Evolutionary conservation across 768 basidiomycete species (phyloP).

Genomic region (Lactarius deliciosus): DNA sequence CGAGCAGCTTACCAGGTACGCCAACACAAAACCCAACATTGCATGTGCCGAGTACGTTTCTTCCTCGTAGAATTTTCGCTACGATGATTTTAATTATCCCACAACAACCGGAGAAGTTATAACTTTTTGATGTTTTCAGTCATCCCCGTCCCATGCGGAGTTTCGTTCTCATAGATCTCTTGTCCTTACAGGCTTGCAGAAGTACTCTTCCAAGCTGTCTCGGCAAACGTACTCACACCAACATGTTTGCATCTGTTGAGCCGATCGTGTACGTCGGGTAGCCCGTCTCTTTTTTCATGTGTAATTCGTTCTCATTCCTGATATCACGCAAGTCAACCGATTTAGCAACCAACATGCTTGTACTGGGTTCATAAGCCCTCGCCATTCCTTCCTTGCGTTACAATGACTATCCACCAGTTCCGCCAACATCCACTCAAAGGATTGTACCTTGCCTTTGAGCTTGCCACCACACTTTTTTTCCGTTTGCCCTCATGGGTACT

Average conservation of each 20-base stretch:
- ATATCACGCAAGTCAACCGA: neutral
- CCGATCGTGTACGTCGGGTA: neutral
- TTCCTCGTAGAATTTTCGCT: neutral
- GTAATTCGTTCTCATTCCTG: neutral
- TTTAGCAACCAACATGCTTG: conserved; percentile 1
- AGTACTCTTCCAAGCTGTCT: neutral
- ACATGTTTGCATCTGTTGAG: neutral
- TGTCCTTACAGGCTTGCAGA: neutral
- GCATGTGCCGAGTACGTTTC: neutral
- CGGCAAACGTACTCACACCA: neutral
- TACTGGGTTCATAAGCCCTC: neutral
- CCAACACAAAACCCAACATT: conserved; percentile 1
- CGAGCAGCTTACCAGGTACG: neutral
- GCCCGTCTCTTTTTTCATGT: neutral
- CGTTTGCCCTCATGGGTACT: conserved; percentile 23
- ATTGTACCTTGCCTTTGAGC: conserved; percentile 22
- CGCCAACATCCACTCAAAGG: conserved; percentile 19
- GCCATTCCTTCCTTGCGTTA: neutral
- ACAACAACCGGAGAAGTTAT: neutral
- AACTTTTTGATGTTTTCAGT: neutral
- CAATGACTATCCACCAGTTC: conserved; percentile 22
- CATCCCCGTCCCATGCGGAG: neutral
- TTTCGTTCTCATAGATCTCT: neutral
- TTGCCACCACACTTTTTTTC: conserved; percentile 13
- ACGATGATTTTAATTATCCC: neutral